Evolutionary conservation across 768 basidiomycete species (phyloP).

Genomic region (Polyporus arcularius): DNA sequence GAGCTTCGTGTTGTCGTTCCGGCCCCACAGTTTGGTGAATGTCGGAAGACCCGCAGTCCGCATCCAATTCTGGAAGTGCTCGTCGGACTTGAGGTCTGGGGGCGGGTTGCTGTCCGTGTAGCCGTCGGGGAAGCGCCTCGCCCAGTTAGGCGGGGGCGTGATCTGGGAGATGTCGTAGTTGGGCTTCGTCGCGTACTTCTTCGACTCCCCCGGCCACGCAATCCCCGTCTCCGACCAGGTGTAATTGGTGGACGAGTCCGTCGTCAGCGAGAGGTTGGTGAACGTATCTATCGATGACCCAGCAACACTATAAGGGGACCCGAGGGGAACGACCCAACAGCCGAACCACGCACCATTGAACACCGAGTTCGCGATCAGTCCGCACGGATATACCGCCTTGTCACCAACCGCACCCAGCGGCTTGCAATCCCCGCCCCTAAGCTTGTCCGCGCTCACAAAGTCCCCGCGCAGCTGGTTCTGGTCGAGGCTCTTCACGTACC

Average conservation of each 20-base stretch:
- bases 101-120: conserved; percentile 67
- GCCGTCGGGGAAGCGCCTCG: conserved; percentile 63
- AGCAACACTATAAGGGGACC: background rate
- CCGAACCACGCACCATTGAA: conserved; percentile 83
- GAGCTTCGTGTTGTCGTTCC: conserved; percentile 82
- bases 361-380: conserved; percentile 93
- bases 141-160: conserved; percentile 95
- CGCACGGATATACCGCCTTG: conserved; percentile 87
- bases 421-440: conserved; percentile 83
- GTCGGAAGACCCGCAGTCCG: conserved; percentile 95
- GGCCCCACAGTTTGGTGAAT: conserved; percentile 91
- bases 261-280: conserved; percentile 54
- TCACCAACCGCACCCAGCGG: conserved; percentile 61
- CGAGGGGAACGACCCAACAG: background rate
- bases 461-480: conserved; percentile 84
- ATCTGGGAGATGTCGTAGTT: conserved; percentile 66
- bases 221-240: conserved; percentile 78
- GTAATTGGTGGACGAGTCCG: conserved; percentile 52
- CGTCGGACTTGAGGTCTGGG: conserved; percentile 74
- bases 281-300: conserved; percentile 67
- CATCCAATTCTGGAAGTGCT: conserved; percentile 99
- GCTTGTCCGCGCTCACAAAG: conserved; percentile 43
- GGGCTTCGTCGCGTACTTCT: conserved; percentile 78
- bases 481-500: conserved; percentile 92
- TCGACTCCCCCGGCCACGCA: conserved; percentile 93